Base-by-base conservation (phyloP, 2,329 filamentous ascomycete genomes). In the Pseudomassariella vexata region DNA sequence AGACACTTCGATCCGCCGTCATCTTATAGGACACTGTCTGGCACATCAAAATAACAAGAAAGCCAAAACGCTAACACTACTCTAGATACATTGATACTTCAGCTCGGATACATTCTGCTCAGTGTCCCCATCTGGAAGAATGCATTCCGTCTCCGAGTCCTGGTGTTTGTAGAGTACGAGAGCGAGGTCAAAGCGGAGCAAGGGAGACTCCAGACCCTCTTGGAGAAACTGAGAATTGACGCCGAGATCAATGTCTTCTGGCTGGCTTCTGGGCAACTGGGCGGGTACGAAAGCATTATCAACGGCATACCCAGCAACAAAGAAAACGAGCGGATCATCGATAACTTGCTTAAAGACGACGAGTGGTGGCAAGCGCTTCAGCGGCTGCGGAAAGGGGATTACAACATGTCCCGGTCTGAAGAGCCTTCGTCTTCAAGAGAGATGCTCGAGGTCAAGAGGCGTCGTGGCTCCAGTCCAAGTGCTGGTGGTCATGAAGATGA, bases 141-240 rank as follows among this genome's bases (percentile, higher is more conserved):
- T 32, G 72, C 70, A 0, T 92, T 85, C 53, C 70, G 66, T 24
- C 59, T 94, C 6, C 79, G 87, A 23, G 83, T 94, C 4, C 76
- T 83, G 33, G 86, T 94, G 0, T 94, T 94, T 53, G 87, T 94
- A 14, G 87, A 94, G 50, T 94, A 94, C 45, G 85, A 92, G 52
- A 77, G 69, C 17, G 87, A 94, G 44, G 80, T 94, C 1, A 76
- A 82, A 23, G 84, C 94, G 55, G 87, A 94, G 55, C 67, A 76
- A 21, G 73, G 71, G 2, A 68, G 86, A 35, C 81, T 94, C 11
- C 76, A 76, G 37, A 76, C 81, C 1, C 65, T 94, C 2, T 66
- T 94, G 1, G 82, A 85, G 15, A 94, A 90, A 52, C 58, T 94
- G 7, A 71, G 87, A 11, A 94, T 94, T 28, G 76, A 88, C 39